A percentile compares a stretch with the other conserved stretches of the same genome.
These are phyloP conservation scores for Coemansia furcata DNA, from an alignment of 192 early-diverging fungal species.

Conservation along the genomic window DNA sequence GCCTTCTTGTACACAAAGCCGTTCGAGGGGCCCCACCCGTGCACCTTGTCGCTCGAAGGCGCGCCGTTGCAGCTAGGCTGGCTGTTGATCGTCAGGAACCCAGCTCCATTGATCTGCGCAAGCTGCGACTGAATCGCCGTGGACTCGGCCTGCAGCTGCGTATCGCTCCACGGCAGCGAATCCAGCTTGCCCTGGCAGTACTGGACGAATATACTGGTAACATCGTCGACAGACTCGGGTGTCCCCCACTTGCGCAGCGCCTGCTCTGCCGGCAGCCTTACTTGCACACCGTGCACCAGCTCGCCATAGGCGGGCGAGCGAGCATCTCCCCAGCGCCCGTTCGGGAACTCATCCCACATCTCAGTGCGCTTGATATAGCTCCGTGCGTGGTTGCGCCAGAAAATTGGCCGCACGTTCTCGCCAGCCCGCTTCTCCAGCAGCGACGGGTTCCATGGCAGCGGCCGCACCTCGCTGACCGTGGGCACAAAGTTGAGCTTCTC, in stretches of 20 bases:
- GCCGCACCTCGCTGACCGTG: slow-evolving; percentile 61
- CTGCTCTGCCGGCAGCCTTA: slow-evolving; percentile 76
- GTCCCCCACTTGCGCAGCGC: slow-evolving; percentile 76
- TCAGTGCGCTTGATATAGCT: slow-evolving; percentile 91
- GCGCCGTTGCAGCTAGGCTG: slow-evolving; percentile 93
- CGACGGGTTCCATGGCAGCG: slow-evolving; percentile 67
- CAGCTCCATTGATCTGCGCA: slow-evolving; percentile 70
- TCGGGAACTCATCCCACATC: slow-evolving; percentile 97
- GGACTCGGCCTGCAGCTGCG: slow-evolving; percentile 77
- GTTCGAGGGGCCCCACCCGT: slow-evolving; percentile 95
- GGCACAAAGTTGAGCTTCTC: slow-evolving; percentile 81
- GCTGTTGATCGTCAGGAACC: slow-evolving; percentile 94
- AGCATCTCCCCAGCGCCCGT: slow-evolving; percentile 97
- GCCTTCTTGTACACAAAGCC: slow-evolving; percentile 97
- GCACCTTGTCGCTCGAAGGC: slow-evolving; percentile 68
- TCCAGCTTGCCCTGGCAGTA: slow-evolving; percentile 80
- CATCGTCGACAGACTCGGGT: slow-evolving; percentile 65
- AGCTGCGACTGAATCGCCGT: slow-evolving; percentile 66
- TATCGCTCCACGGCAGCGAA: slow-evolving; percentile 90
- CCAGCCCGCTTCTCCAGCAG: slow-evolving; percentile 83
- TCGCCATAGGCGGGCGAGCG: slow-evolving; percentile 89
- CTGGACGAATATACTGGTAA: slow-evolving; percentile 73
- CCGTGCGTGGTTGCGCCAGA: slow-evolving; percentile 94
- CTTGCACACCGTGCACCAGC: slow-evolving; percentile 76
- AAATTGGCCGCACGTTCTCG: slow-evolving; percentile 98